phyloP scores from a whole-genome alignment of 441 rosid genomes.

The Adansonia gregorii region DNA sequence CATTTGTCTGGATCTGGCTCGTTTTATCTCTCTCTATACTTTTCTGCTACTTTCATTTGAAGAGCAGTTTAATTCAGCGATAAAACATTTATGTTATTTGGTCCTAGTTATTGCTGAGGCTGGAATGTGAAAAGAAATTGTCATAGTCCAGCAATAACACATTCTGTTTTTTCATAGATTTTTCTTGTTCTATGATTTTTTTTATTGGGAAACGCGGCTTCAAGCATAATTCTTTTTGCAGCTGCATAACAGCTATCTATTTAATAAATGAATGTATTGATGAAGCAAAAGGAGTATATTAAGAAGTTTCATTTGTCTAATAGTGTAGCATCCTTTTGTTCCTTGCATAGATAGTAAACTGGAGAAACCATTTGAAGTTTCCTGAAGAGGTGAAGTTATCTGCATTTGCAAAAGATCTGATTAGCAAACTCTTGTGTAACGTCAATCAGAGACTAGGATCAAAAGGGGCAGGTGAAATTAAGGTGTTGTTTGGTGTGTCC shows the following conservation, averaged over 20 bases:
- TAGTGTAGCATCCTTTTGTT: slow-evolving; percentile 21
- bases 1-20: neutral
- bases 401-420: slow-evolving; percentile 61
- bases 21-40: neutral
- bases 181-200: slow-evolving; percentile 7
- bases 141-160: neutral
- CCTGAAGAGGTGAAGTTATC: slow-evolving; percentile 74
- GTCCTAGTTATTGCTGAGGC: neutral
- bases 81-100: neutral
- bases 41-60: slow-evolving; percentile 1
- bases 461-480: slow-evolving; percentile 66
- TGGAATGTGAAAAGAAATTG: neutral
- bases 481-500: slow-evolving; percentile 59
- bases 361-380: slow-evolving; percentile 75
- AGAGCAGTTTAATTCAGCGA: neutral
- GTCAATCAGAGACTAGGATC: slow-evolving; percentile 70
- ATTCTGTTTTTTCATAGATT: neutral
- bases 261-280: neutral
- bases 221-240: neutral
- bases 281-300: neutral
- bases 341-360: slow-evolving; percentile 60
- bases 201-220: neutral
- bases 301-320: slow-evolving; percentile 14
- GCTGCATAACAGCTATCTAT: neutral
- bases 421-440: slow-evolving; percentile 61